These are phyloP conservation scores for Sclerotinia glacialis DNA, from an alignment of 2,329 filamentous ascomycete species.

Conservation along the genomic window DNA sequence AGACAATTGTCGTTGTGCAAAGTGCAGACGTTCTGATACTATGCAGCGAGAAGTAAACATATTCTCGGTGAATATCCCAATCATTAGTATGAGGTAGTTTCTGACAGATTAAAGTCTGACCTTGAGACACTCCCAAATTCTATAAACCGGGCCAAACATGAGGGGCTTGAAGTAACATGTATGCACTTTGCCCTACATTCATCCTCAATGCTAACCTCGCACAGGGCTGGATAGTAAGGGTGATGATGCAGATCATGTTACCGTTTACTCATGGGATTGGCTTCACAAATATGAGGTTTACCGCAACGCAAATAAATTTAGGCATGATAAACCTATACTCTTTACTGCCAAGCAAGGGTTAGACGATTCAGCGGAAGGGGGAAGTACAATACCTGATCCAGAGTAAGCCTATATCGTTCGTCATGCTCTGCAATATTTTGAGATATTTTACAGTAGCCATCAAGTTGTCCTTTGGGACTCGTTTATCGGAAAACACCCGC, in stretches of 20 bases:
- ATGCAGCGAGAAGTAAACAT: slow-evolving; percentile 67
- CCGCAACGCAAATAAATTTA: neutral
- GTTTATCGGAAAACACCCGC: slow-evolving; percentile 47
- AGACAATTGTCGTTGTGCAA: slow-evolving; percentile 68
- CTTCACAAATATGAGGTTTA: slow-evolving; percentile 47
- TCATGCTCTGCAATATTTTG: neutral
- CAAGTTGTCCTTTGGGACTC: slow-evolving; percentile 40
- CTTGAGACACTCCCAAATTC: neutral
- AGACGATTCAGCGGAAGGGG: neutral
- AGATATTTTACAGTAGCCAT: neutral
- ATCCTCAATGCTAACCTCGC: slow-evolving; percentile 24
- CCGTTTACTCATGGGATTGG: slow-evolving; percentile 64
- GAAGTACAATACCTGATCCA: neutral
- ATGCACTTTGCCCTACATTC: slow-evolving; percentile 28
- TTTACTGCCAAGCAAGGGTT: neutral
- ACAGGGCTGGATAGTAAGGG: slow-evolving; percentile 50
- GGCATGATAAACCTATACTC: neutral
- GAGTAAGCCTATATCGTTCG: neutral
- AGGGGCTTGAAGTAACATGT: slow-evolving; percentile 52
- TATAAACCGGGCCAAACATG: slow-evolving; percentile 23
- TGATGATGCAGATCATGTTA: slow-evolving; percentile 56
- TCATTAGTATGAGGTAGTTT: neutral
- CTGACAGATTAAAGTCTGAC: neutral
- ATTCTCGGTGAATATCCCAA: slow-evolving; percentile 46
- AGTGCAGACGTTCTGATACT: slow-evolving; percentile 68